Conservation (phyloP, 192 early-diverging fungal genomes). For the Backusella luteola region DNA sequence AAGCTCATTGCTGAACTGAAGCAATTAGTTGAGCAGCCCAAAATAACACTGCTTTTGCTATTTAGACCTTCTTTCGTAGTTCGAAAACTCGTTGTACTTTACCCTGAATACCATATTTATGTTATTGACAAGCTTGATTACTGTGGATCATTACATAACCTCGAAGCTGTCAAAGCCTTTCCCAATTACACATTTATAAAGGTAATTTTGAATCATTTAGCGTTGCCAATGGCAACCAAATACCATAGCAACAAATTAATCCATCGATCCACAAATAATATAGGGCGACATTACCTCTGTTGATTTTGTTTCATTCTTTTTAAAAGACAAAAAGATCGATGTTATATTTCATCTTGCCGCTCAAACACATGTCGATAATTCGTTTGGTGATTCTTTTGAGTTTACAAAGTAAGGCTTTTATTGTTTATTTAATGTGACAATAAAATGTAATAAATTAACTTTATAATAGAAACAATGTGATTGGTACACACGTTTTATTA, state of each 20-base stretch:
- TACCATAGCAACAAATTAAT: background rate
- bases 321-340: constrained; percentile 67
- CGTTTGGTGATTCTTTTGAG: constrained; percentile 79
- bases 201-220: constrained; percentile 25
- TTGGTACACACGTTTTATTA: constrained; percentile 80
- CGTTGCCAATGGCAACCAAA: background rate
- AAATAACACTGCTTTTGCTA: background rate
- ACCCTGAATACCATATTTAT: constrained; percentile 67
- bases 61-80: constrained; percentile 66
- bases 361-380: constrained; percentile 83
- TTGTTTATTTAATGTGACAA: background rate
- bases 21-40: background rate
- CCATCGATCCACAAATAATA: background rate
- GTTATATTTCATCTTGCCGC: constrained; percentile 79
- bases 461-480: constrained; percentile 59
- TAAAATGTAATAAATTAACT: background rate
- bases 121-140: constrained; percentile 80
- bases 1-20: background rate
- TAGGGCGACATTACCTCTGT: constrained; percentile 67
- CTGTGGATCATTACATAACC: constrained; percentile 64
- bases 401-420: constrained; percentile 54
- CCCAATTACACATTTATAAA: constrained; percentile 68
- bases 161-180: constrained; percentile 41
- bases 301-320: constrained; percentile 60
- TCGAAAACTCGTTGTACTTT: constrained; percentile 55